Evolutionary conservation across 2,329 filamentous ascomycete species (phyloP).

Genomic region (Cordyceps fumosorosea): DNA sequence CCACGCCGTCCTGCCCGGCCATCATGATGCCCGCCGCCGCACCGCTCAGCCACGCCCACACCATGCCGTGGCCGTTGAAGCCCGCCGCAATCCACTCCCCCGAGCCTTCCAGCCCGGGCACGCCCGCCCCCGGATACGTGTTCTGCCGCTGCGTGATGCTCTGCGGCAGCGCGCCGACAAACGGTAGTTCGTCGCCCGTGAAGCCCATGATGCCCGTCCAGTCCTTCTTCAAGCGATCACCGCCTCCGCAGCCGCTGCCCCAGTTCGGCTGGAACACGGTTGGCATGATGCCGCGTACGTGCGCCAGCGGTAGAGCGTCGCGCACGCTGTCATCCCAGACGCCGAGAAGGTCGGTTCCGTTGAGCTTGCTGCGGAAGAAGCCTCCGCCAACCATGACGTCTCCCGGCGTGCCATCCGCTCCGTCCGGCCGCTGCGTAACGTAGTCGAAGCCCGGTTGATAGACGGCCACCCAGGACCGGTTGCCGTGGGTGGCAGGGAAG

Average conservation of each 20-base stretch:
- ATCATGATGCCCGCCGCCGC: constrained; percentile 42
- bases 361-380: constrained; percentile 33
- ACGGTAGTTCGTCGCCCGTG: constrained; percentile 42
- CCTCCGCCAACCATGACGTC: constrained; percentile 52
- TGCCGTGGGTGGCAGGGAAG: constrained; percentile 27
- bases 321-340: constrained; percentile 38
- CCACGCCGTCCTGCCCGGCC: constrained; percentile 29
- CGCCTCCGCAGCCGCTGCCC: constrained; percentile 21
- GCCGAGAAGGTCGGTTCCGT: constrained; percentile 41
- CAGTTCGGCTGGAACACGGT: constrained; percentile 34
- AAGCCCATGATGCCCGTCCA: constrained; percentile 46
- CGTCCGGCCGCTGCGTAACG: constrained; percentile 38
- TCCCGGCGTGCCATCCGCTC: constrained; percentile 23
- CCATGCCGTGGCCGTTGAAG: constrained; percentile 47
- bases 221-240: constrained; percentile 26
- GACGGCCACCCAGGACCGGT: constrained; percentile 44
- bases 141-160: constrained; percentile 14
- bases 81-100: constrained; percentile 48
- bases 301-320: constrained; percentile 32
- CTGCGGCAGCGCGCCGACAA: constrained; percentile 37
- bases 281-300: constrained; percentile 36
- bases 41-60: constrained; percentile 46
- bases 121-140: not conserved
- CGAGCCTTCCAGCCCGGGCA: constrained; percentile 8
- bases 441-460: constrained; percentile 45